Evolutionary conservation across 345 rosid species (phyloP).

Genomic region (Cochlearia excelsa): DNA sequence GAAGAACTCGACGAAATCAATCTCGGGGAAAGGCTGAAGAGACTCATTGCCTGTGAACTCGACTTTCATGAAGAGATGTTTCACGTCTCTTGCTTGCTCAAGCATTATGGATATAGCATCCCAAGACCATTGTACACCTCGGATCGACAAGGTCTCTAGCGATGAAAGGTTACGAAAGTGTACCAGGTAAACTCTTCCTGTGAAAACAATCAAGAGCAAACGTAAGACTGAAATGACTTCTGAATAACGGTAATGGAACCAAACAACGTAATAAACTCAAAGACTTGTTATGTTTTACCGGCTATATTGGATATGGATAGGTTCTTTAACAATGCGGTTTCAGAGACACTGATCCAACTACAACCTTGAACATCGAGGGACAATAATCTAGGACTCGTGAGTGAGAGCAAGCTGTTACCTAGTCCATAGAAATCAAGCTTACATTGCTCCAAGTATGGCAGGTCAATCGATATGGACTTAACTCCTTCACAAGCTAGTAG

Average conservation of each 20-base stretch:
- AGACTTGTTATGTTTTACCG: slow-evolving; percentile 44
- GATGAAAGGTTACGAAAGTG: slow-evolving; percentile 70
- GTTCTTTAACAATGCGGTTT: slow-evolving; percentile 55
- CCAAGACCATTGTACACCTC: slow-evolving; percentile 98
- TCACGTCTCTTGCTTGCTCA: slow-evolving; percentile 75
- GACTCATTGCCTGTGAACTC: slow-evolving; percentile 84
- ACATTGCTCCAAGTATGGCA: slow-evolving; percentile 71
- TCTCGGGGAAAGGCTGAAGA: slow-evolving; percentile 86
- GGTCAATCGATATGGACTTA: slow-evolving; percentile 52
- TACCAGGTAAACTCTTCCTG: slow-evolving; percentile 85
- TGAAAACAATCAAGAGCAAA: slow-evolving; percentile 18
- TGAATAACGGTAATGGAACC: not conserved
- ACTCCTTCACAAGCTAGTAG: slow-evolving; percentile 89
- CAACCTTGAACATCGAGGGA: slow-evolving; percentile 85
- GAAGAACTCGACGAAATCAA: slow-evolving; percentile 87
- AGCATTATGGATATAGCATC: slow-evolving; percentile 75
- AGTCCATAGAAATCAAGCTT: slow-evolving; percentile 75
- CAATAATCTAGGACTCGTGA: slow-evolving; percentile 56
- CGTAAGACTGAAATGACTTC: slow-evolving; percentile 14
- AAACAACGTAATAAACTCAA: not conserved
- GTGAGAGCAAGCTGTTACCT: slow-evolving; percentile 68
- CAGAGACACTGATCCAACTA: slow-evolving; percentile 74
- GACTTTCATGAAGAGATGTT: slow-evolving; percentile 78
- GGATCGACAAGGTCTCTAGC: slow-evolving; percentile 67
- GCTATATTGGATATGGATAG: slow-evolving; percentile 73